Evolutionary conservation across 1,284 basidiomycete genomes (phyloP).

Genomic region (Naganishia cerealis): DNA sequence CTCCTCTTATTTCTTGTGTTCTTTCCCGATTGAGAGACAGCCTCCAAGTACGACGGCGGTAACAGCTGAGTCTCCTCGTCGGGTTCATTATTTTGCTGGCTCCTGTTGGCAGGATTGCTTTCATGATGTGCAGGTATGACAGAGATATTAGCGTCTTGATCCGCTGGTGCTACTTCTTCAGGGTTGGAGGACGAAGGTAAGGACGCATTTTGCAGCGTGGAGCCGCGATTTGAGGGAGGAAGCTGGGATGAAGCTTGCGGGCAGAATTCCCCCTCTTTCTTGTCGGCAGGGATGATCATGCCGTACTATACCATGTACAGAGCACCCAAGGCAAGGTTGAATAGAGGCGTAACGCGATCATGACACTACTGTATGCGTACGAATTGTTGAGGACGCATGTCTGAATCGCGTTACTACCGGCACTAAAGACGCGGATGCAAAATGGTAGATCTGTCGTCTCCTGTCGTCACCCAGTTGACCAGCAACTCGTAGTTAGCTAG

Average conservation of each 20-base stretch:
- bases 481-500: no score
- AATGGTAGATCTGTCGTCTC: no score
- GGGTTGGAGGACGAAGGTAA: background rate
- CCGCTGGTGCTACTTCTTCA: background rate
- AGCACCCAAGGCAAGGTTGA: no score
- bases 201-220: background rate
- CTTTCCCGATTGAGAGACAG: constrained; percentile 6
- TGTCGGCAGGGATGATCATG: constrained; percentile 23
- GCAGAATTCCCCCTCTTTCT: constrained; percentile 20
- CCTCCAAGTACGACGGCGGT: constrained; percentile 21
- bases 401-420: no score
- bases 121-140: background rate
- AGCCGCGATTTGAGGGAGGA: background rate
- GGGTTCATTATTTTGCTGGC: background rate
- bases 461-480: no score
- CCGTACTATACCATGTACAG: background rate
- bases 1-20: background rate
- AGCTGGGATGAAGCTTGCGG: background rate
- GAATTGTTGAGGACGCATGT: no score
- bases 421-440: no score
- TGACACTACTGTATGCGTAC: no score
- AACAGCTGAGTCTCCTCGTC: constrained; percentile 18
- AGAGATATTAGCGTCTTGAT: background rate
- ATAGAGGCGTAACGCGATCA: no score
- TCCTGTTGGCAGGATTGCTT: no score